Evolutionary conservation across 352 stramenopile genomes (phyloP).

Genomic region (Albugo candida): DNA sequence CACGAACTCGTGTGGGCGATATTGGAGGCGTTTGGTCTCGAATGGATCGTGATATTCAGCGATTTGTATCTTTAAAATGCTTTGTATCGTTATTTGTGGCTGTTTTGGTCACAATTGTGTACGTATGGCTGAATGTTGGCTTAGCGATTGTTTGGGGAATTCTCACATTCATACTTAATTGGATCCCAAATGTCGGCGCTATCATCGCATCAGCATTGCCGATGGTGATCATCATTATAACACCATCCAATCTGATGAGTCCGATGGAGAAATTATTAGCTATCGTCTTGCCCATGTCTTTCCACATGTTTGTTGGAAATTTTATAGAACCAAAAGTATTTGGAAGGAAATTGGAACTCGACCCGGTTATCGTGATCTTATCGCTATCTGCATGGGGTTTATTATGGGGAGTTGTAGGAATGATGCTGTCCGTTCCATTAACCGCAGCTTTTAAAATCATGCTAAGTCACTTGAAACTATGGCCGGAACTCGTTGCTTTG

Average conservation of each 20-base stretch:
- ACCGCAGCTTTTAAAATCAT: conserved; percentile 77
- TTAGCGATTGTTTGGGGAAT: conserved; percentile 77
- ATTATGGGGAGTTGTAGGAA: conserved; percentile 71
- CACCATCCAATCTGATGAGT: conserved; percentile 63
- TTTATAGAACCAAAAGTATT: conserved; percentile 80
- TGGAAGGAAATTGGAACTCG: conserved; percentile 71
- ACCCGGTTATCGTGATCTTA: conserved; percentile 71
- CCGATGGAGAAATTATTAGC: conserved; percentile 80
- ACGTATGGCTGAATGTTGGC: conserved; percentile 77
- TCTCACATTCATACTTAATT: conserved; percentile 78
- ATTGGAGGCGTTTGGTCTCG: conserved; percentile 75
- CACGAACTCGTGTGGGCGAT: conserved; percentile 61
- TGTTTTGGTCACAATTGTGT: conserved; percentile 74
- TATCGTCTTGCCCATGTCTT: conserved; percentile 67
- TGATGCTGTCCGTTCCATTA: conserved; percentile 78
- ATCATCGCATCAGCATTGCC: conserved; percentile 73
- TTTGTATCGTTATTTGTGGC: conserved; percentile 77
- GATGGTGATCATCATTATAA: conserved; percentile 78
- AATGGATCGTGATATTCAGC: conserved; percentile 77
- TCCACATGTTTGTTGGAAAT: conserved; percentile 80
- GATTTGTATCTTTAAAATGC: conserved; percentile 77
- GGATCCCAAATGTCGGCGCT: conserved; percentile 76
- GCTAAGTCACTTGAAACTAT: conserved; percentile 68
- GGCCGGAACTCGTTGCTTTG: conserved; percentile 69
- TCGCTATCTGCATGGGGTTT: conserved; percentile 75